phyloP scores from a whole-genome alignment of 306 rosid species.

The Vigna mungo region DNA sequence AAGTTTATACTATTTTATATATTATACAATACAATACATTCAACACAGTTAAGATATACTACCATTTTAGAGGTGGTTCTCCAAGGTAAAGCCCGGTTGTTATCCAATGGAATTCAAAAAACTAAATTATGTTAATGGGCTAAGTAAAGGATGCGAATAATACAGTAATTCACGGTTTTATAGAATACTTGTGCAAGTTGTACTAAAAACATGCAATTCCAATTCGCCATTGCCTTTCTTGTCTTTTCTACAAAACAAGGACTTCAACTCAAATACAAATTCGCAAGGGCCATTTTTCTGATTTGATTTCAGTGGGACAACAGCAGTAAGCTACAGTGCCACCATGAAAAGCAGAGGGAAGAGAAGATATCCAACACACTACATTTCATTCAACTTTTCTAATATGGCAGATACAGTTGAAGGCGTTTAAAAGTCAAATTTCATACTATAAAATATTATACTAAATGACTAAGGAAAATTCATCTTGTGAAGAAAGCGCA shows the following conservation, averaged over 20 bases:
- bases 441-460: background rate
- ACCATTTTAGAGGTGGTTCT: too few relatives aligned
- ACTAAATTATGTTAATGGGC: background rate
- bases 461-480: background rate
- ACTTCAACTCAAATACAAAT: background rate
- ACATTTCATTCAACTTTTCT: too few relatives aligned
- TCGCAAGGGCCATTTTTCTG: background rate
- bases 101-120: background rate
- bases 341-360: background rate
- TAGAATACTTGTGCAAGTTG: conserved; percentile 14
- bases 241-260: conserved; percentile 9
- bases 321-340: background rate
- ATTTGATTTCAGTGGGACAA: background rate
- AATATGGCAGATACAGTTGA: too few relatives aligned
- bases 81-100: background rate
- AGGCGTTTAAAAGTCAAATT: background rate
- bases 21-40: too few relatives aligned
- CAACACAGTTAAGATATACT: too few relatives aligned
- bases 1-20: too few relatives aligned
- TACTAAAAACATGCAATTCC: conserved; percentile 10
- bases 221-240: background rate
- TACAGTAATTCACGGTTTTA: background rate
- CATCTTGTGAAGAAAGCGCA: background rate
- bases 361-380: too few relatives aligned
- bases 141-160: conserved; percentile 1